Conservation (phyloP, 202 grass and related monocot species). For the Schoenoplectus tabernaemontani region DNA sequence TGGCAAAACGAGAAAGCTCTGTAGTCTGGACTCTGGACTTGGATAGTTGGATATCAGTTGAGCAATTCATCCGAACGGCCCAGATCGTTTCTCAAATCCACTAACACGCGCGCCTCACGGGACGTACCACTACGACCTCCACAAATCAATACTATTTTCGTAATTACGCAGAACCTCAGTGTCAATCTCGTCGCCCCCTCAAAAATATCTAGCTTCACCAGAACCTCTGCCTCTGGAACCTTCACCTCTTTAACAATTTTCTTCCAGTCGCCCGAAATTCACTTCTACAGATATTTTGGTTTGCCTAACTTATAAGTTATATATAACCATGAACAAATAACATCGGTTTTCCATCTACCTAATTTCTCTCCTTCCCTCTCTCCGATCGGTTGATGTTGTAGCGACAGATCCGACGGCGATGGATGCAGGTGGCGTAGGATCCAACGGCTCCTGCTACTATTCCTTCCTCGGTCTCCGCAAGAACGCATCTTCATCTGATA, state of each 20-base stretch:
- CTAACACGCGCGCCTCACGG: not conserved
- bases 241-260: constrained; percentile 33
- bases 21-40: too few relatives aligned
- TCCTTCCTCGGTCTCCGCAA: constrained; percentile 64
- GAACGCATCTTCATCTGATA: constrained; percentile 62
- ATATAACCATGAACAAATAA: not conserved
- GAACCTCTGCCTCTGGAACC: constrained; percentile 81
- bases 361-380: not conserved
- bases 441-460: constrained; percentile 74
- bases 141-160: constrained; percentile 22
- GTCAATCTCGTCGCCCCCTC: not conserved
- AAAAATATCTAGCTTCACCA: constrained; percentile 73
- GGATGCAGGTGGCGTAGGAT: constrained; percentile 38
- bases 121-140: too few relatives aligned
- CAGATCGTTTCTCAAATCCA: too few relatives aligned
- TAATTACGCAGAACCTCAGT: constrained; percentile 24
- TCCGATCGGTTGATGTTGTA: constrained; percentile 11
- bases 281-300: constrained; percentile 11
- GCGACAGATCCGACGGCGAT: constrained; percentile 24
- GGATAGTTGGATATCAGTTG: too few relatives aligned
- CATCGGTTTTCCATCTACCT: not conserved
- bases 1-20: not conserved
- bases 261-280: not conserved
- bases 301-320: not conserved
- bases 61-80: too few relatives aligned